Percentiles rank a stretch among this genome's conserved stretches.
Evolutionary conservation across 495 filamentous ascomycete species (phyloP).

Genomic region (Apodospora peruviana): DNA sequence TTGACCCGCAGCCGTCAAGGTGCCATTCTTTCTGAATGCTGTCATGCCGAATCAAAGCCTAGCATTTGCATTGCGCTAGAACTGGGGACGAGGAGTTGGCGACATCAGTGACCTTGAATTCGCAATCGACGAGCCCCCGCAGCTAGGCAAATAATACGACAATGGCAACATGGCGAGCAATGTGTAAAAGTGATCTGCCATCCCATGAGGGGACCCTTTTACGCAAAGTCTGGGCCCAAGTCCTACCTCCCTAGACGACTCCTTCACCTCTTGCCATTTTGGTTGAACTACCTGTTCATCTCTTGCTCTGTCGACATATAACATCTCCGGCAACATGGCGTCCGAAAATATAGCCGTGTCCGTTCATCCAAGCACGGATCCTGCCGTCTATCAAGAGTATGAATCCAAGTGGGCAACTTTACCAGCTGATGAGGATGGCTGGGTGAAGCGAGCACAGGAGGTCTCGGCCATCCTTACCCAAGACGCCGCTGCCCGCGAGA

Average conservation of each 20-base stretch:
- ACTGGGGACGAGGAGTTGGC: background rate
- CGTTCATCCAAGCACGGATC: slow-evolving; percentile 40
- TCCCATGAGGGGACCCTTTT: too few species aligned
- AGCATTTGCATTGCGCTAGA: too few species aligned
- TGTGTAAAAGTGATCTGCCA: too few species aligned
- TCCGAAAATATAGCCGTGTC: too few species aligned
- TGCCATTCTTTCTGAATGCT: background rate
- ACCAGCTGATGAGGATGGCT: slow-evolving; percentile 39
- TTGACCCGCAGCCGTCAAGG: background rate
- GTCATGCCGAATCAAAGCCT: background rate
- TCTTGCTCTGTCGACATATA: too few species aligned
- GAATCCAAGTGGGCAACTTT: slow-evolving; percentile 40
- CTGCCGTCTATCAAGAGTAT: slow-evolving; percentile 44
- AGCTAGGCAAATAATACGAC: too few species aligned
- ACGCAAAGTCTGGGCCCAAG: too few species aligned
- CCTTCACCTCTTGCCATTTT: too few species aligned
- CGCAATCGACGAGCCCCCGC: background rate
- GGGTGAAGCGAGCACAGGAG: slow-evolving; percentile 47
- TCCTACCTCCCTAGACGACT: too few species aligned
- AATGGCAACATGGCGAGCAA: too few species aligned
- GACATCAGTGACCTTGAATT: background rate
- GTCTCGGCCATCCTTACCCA: slow-evolving; percentile 47
- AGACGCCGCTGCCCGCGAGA: slow-evolving; percentile 49
- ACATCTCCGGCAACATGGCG: too few species aligned
- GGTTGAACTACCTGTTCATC: too few species aligned